Evolutionary conservation across 176 grass and related monocot species (phyloP), one percentile per base, ranked within the genome.

Genomic region (Aegilops tauschii): DNA sequence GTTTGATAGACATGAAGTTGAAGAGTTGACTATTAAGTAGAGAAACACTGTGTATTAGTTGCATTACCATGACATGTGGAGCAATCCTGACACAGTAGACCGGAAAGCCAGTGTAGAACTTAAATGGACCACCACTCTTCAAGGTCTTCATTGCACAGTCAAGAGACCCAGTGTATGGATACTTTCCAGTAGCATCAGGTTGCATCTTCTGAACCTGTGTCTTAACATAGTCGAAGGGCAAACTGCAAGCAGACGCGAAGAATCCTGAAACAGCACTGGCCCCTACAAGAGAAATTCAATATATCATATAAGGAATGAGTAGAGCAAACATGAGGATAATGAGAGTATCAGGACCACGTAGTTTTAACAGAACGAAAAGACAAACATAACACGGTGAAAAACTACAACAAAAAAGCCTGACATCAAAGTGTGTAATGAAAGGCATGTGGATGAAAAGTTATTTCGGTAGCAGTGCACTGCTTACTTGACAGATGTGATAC

Each of bases 191-290:
- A 82, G 93, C 91, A 87, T 98, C 95, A 52, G 93, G 95, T 72
- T 98, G 95, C 95, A 98, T 98, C 87, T 98, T 98, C 65, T 98
- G 95, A 84, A 98, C 91, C 85, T 98, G 95, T 30, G 95, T 98
- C 82, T 98, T 98, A 70, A 98, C 95, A 56, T 98, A 98, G 86
- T 98, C 95, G 54, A 98, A 98, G 17, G 95, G 95, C 70, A 98
- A 93, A 87, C 95, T 98, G 83, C 95, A 98, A 82, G 95, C 95
- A 80, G 95, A 72, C 50, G 95, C 95, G 82, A 92, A 98, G 87
- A 98, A 98, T 71, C 95, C 95, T 13, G 95, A 98, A 63, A 98
- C 68, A 83, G 93, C 95, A 90, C 95, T 98, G 31, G 95, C 95
- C 9, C 95, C 95, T 98, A 84, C 83, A 95, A 79, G 73, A 28